phyloP scores from a whole-genome alignment of 1,284 basidiomycete species.

The Ganoderma resinaceum region DNA sequence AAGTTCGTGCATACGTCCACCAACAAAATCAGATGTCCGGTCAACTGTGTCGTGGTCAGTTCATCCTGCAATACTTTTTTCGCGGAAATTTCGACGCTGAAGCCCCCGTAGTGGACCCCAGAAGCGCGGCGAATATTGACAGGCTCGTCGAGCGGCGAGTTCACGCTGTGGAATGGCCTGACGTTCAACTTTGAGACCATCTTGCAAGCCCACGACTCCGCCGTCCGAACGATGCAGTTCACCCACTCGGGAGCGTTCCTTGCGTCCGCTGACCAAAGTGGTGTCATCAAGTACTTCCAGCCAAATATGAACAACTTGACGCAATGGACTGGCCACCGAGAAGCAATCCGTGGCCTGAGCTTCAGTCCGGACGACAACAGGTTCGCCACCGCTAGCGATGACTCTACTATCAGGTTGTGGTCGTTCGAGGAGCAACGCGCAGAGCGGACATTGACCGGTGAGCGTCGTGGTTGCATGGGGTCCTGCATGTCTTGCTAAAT shows the following conservation, averaged over 20 bases:
- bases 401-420: constrained; percentile 95
- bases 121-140: constrained; percentile 93
- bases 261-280: constrained; percentile 91
- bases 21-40: constrained; percentile 97
- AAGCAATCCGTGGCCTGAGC: constrained; percentile 89
- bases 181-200: constrained; percentile 99
- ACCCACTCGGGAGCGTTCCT: constrained; percentile 92
- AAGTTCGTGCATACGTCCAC: constrained; percentile 98
- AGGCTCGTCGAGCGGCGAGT: constrained; percentile 96
- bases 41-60: constrained; percentile 91
- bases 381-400: constrained; percentile 95
- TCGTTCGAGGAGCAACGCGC: constrained; percentile 91
- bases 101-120: constrained; percentile 84
- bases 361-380: constrained; percentile 92
- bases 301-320: constrained; percentile 99
- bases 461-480: background rate
- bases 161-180: constrained; percentile 98
- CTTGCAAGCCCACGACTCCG: constrained; percentile 95
- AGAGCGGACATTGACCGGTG: constrained; percentile 87
- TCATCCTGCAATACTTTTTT: background rate
- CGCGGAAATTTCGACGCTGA: background rate
- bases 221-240: constrained; percentile 90
- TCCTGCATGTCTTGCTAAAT: background rate
- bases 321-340: constrained; percentile 89
- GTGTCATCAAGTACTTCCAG: constrained; percentile 98